These are phyloP conservation scores for Aspergillus intermedius DNA, from an alignment of 2,329 filamentous ascomycete species.

Conservation along the genomic window DNA sequence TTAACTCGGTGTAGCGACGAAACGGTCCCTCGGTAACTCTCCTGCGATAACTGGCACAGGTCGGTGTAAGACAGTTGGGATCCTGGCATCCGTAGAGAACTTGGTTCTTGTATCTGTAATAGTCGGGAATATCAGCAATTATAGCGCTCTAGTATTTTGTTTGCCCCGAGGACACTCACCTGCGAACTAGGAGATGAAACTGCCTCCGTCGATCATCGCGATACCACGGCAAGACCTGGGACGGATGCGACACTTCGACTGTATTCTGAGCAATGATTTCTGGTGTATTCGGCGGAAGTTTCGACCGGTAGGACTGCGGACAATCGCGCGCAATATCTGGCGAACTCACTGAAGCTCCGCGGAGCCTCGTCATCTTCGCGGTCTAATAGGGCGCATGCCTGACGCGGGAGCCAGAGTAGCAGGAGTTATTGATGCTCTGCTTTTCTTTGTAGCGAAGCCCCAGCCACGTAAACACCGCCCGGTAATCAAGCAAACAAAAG, in stretches of 20 bases:
- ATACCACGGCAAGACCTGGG: slow-evolving; percentile 32
- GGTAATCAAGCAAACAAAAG: background rate
- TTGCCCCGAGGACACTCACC: slow-evolving; percentile 39
- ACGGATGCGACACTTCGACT: slow-evolving; percentile 31
- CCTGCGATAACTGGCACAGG: slow-evolving; percentile 73
- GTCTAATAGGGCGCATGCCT: slow-evolving; percentile 21
- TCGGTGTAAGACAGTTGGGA: slow-evolving; percentile 62
- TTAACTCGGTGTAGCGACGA: slow-evolving; percentile 72
- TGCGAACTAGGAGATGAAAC: slow-evolving; percentile 59
- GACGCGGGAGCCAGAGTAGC: background rate
- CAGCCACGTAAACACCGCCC: background rate
- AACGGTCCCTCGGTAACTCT: slow-evolving; percentile 62
- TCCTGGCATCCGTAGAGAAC: slow-evolving; percentile 74
- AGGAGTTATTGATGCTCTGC: background rate
- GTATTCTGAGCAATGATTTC: slow-evolving; percentile 35
- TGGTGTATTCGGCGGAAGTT: slow-evolving; percentile 36
- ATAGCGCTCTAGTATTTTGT: background rate
- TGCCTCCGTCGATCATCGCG: slow-evolving; percentile 35
- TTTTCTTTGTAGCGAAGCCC: background rate
- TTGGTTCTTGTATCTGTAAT: slow-evolving; percentile 66
- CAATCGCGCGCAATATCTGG: slow-evolving; percentile 24
- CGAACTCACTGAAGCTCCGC: slow-evolving; percentile 32
- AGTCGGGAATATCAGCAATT: background rate
- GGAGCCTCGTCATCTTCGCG: slow-evolving; percentile 37
- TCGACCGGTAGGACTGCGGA: slow-evolving; percentile 27